These are phyloP conservation scores for Pelargonium fulgidum DNA, from an alignment of 441 rosid genomes.

Conservation along the genomic window DNA sequence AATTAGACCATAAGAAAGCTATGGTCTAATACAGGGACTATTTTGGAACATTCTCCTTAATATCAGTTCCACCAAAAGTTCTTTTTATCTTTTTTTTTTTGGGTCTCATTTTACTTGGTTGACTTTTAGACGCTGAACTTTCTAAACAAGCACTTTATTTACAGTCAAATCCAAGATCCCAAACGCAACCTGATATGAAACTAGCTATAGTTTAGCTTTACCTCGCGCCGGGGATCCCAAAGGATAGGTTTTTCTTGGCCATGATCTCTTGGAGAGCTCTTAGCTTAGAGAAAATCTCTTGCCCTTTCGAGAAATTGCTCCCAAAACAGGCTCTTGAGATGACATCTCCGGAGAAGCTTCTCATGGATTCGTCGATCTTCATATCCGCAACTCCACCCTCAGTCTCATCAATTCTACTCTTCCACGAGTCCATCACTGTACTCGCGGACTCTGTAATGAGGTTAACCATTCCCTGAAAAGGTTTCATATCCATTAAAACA, in stretches of 20 bases:
- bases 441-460: constrained; percentile 32
- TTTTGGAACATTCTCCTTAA: too few species aligned
- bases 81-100: too few species aligned
- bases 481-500: neutral
- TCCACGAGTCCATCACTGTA: constrained; percentile 35
- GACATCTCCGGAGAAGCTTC: constrained; percentile 48
- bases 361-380: constrained; percentile 32
- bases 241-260: constrained; percentile 32
- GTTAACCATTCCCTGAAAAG: constrained; percentile 33
- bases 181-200: neutral
- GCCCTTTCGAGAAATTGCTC: constrained; percentile 36
- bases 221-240: constrained; percentile 41
- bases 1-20: neutral
- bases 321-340: constrained; percentile 55
- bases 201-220: neutral
- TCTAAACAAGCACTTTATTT: too few species aligned
- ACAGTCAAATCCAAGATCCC: too few species aligned
- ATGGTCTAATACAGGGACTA: too few species aligned
- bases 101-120: too few species aligned
- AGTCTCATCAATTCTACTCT: constrained; percentile 20
- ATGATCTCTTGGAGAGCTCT: constrained; percentile 36
- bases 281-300: constrained; percentile 38
- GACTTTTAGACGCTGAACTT: too few species aligned
- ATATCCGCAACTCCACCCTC: constrained; percentile 34
- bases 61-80: too few species aligned